Conservation (phyloP, 2,329 filamentous ascomycete genomes). For the Didymella exigua region DNA sequence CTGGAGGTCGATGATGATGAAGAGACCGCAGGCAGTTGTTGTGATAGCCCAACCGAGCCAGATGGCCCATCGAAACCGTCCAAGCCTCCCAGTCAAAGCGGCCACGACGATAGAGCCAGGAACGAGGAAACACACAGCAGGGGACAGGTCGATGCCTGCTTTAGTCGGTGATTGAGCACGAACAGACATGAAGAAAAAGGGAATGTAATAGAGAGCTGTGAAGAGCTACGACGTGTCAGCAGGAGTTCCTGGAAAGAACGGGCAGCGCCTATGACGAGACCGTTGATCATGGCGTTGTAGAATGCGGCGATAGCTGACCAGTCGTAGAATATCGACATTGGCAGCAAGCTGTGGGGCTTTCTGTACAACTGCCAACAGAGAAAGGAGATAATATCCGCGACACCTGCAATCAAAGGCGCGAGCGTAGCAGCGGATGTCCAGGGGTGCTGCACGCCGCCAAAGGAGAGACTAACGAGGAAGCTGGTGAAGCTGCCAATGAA, state of each 20-base stretch:
- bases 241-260: neutral
- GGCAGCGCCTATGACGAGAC: conserved; percentile 48
- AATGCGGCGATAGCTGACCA: conserved; percentile 48
- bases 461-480: conserved; percentile 52
- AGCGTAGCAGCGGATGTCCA: conserved; percentile 51
- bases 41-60: conserved; percentile 51
- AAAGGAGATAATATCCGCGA: conserved; percentile 38
- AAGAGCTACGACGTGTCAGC: conserved; percentile 43
- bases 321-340: conserved; percentile 46
- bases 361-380: conserved; percentile 46
- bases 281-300: conserved; percentile 50
- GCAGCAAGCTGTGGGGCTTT: conserved; percentile 47
- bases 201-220: conserved; percentile 51
- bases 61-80: conserved; percentile 50
- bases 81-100: conserved; percentile 31
- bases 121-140: conserved; percentile 42
- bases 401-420: conserved; percentile 48
- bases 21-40: conserved; percentile 46
- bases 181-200: conserved; percentile 50
- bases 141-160: conserved; percentile 49
- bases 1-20: conserved; percentile 43
- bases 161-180: conserved; percentile 41
- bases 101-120: conserved; percentile 37
- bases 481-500: conserved; percentile 47
- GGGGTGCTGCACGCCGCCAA: conserved; percentile 49